These are phyloP conservation scores for Symbiodinium natans DNA, from an alignment of 73 alveolate genomes.

Conservation along the genomic window DNA sequence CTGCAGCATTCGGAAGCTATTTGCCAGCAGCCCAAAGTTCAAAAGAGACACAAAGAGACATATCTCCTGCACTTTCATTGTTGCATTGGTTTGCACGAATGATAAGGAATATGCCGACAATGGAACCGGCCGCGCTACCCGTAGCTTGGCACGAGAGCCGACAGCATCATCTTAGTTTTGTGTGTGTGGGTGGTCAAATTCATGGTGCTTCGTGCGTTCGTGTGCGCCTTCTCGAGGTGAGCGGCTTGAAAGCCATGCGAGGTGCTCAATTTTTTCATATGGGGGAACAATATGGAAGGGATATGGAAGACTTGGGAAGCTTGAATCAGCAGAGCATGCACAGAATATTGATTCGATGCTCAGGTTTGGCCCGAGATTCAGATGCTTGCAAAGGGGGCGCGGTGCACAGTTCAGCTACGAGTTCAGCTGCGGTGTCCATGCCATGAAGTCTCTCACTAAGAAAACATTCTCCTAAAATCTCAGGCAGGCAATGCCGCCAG, in stretches of 20 bases:
- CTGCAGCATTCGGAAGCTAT: conserved; percentile 56
- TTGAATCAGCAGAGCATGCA: not conserved
- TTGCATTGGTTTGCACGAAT: no score
- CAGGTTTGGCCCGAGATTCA: conserved; percentile 83
- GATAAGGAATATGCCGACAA: not conserved
- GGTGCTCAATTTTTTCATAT: no score
- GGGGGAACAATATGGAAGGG: no score
- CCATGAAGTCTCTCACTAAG: no score
- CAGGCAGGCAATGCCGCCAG: no score
- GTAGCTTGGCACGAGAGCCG: not conserved
- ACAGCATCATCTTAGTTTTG: not conserved
- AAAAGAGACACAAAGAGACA: no score
- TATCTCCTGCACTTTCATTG: no score
- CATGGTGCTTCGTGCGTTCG: no score
- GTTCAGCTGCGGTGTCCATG: no score
- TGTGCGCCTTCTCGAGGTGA: not conserved
- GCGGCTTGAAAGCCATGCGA: not conserved
- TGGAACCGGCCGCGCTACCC: not conserved
- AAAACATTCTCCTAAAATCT: no score
- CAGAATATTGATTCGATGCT: no score
- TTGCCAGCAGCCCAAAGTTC: not conserved
- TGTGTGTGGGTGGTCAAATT: not conserved
- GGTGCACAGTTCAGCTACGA: not conserved
- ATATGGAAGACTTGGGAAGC: not conserved
- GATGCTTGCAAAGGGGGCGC: conserved; percentile 22